Evolutionary conservation across 208 protist genomes (phyloP).

Genomic region (Leishmania gerbilli): DNA sequence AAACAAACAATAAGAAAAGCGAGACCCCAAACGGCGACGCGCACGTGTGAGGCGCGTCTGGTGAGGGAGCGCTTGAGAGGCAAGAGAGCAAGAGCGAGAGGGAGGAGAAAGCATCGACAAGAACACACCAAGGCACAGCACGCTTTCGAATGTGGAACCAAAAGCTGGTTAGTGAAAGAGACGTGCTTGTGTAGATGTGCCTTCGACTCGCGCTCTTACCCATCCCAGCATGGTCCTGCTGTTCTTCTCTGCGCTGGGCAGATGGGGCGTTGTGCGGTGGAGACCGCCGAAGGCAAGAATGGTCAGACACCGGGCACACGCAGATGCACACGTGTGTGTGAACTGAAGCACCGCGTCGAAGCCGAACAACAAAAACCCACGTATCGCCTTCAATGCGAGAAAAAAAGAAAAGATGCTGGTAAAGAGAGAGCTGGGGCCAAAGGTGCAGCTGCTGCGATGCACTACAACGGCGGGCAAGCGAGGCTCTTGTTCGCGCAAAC

Average conservation of each 20-base stretch:
- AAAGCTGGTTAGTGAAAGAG: background rate
- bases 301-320: background rate
- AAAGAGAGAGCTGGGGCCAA: background rate
- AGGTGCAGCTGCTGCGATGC: background rate
- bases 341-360: background rate
- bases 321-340: background rate
- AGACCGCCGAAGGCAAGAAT: background rate
- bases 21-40: background rate
- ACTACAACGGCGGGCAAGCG: background rate
- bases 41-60: background rate
- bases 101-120: background rate
- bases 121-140: background rate
- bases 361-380: background rate
- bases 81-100: background rate
- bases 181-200: background rate
- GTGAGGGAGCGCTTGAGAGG: background rate
- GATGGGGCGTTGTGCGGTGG: background rate
- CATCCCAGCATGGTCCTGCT: background rate
- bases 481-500: background rate
- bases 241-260: background rate
- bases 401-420: background rate
- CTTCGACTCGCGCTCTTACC: background rate
- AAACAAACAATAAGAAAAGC: too few species aligned
- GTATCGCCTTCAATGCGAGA: background rate
- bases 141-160: background rate